phyloP scores from a whole-genome alignment of 2,329 filamentous ascomycete genomes.

The Zymoseptoria tritici region DNA sequence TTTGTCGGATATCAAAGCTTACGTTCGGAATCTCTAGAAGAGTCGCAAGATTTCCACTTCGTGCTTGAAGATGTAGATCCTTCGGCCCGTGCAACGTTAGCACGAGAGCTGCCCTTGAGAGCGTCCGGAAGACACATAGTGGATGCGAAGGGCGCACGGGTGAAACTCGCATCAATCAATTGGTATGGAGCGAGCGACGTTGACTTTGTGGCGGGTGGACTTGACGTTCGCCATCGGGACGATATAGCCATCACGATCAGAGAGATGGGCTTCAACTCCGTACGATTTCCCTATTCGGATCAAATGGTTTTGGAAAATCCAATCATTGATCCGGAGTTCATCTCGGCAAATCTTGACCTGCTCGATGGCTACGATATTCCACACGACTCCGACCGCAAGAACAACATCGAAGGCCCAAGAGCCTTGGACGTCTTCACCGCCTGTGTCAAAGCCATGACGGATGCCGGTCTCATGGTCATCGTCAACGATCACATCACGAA shows the following conservation, averaged over 20 bases:
- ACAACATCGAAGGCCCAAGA: constrained; percentile 33
- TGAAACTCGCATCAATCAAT: constrained; percentile 59
- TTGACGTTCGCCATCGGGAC: constrained; percentile 56
- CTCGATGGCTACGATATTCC: constrained; percentile 25
- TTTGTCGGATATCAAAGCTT: constrained; percentile 20
- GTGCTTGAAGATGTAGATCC: constrained; percentile 5
- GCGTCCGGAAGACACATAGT: constrained; percentile 55
- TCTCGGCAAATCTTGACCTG: constrained; percentile 56
- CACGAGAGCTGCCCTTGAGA: constrained; percentile 50
- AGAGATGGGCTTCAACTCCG: constrained; percentile 61
- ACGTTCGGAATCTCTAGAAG: constrained; percentile 18
- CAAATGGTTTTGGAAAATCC: constrained; percentile 59
- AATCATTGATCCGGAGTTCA: constrained; percentile 42
- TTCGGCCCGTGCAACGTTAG: constrained; percentile 4
- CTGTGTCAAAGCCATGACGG: constrained; percentile 51
- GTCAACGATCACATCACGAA: constrained; percentile 65
- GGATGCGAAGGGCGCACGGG: constrained; percentile 49
- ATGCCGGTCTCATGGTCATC: constrained; percentile 56
- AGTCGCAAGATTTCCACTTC: constrained; percentile 9
- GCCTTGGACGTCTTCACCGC: constrained; percentile 58
- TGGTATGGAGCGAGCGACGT: constrained; percentile 67
- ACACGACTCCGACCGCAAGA: constrained; percentile 2
- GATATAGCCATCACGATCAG: constrained; percentile 55
- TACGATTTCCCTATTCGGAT: constrained; percentile 61
- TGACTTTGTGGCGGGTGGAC: constrained; percentile 55